Base-by-base conservation (phyloP, 2,329 filamentous ascomycete species). In the Talaromyces sp. region DNA sequence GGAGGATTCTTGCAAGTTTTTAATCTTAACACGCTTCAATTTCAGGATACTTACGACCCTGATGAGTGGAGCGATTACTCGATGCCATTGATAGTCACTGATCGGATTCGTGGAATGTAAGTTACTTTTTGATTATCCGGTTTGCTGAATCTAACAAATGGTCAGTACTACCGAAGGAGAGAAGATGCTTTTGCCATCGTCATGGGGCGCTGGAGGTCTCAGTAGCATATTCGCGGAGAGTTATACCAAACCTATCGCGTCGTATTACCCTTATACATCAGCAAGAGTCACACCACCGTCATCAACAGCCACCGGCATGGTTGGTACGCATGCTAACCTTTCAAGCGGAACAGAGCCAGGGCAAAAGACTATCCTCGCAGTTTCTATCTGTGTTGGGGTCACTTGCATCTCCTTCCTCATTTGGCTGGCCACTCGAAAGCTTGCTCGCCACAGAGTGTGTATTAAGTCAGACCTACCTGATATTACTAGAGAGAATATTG, bases 221-320 rank as follows among this genome's bases (percentile, higher is more conserved):
- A 78, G 73, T 0, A 73, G 73, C 4, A 74, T 90, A 19, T 90
- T 91, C 66, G 76, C 74, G 0, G 82, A 78, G 0, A 68, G 78
- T 4, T 91, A 91, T 69, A 77, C 84, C 3, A 83, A 79, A 8
- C 77, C 79, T 69, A 84, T 90, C 50, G 79, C 77, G 6, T 83
- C 79, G 0, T 89, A 84, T 72, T 90, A 87, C 70, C 88, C 89
- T 0, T 91, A 90, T 58, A 13, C 45, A 13, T 37, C 60, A 35
- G 7, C 50, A 35, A 45, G 22, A 15, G 43, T 45, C 13, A 47
- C 54, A 19, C 61, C 52, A 4, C 10, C n/a, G 10, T 10, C 33
- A 15, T 15, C 47, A 47, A 59, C 43, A n/a, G 27, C 35, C 43
- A 22, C 11, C 11, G 27, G 41, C 17, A 15, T 19, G 6, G 7